phyloP scores from a whole-genome alignment of 2,329 filamentous ascomycete species.

The Alternaria brassicicola region DNA sequence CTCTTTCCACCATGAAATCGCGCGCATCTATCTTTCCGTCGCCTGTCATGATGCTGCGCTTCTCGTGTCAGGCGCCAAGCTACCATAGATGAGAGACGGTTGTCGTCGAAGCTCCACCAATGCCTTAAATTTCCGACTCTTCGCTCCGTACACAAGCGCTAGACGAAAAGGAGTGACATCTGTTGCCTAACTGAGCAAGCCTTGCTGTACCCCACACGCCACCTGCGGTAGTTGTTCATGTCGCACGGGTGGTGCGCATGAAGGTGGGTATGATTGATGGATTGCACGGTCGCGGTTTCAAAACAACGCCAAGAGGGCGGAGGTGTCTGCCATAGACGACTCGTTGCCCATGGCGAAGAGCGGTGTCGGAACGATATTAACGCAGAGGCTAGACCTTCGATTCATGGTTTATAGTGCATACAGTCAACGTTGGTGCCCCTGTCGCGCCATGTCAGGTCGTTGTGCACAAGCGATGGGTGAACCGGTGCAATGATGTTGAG shows the following conservation, averaged over 20 bases:
- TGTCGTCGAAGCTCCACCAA: not conserved
- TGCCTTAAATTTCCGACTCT: conserved; percentile 1
- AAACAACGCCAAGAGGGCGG: not conserved
- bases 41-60: not conserved
- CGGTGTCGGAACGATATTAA: not conserved
- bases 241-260: not conserved
- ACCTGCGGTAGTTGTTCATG: not conserved
- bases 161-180: not conserved
- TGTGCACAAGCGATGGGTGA: not conserved
- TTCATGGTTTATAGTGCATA: not conserved
- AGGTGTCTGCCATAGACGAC: not conserved
- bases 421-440: not conserved
- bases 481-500: not conserved
- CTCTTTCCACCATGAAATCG: not conserved
- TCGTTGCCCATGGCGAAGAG: not conserved
- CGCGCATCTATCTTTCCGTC: not conserved
- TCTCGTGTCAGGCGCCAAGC: conserved; percentile 1
- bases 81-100: not conserved
- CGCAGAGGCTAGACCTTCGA: not conserved
- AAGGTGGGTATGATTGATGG: not conserved
- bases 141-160: not conserved
- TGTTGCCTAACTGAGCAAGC: not conserved
- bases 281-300: not conserved
- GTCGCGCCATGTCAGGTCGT: not conserved
- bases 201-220: not conserved